A percentile compares a stretch with the other conserved stretches of the same genome.
Conservation (phyloP, 148 eudicot genomes). For the Polygonum maritimum region DNA sequence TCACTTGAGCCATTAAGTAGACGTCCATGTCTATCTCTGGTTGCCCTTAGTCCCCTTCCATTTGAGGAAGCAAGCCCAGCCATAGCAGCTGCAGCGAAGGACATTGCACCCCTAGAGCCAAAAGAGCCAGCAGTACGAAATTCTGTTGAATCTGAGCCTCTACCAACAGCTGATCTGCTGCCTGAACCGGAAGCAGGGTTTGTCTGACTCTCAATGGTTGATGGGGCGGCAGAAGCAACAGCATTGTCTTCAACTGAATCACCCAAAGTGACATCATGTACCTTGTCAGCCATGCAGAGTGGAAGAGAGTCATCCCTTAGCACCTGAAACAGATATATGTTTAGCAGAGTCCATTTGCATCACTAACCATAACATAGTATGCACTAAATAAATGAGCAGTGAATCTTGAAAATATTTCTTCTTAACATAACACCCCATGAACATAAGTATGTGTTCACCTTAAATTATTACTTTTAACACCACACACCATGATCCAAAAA, state of each 20-base stretch:
- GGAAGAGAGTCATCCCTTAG: slow-evolving; percentile 69
- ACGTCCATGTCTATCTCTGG: slow-evolving; percentile 70
- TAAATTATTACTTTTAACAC: not conserved
- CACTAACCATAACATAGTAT: not conserved
- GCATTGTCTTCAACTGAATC: slow-evolving; percentile 59
- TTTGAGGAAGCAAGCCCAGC: slow-evolving; percentile 86
- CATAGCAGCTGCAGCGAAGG: slow-evolving; percentile 99
- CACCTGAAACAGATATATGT: slow-evolving; percentile 34
- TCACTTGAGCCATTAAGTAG: slow-evolving; percentile 47
- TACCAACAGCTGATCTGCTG: slow-evolving; percentile 48
- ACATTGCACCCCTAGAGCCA: slow-evolving; percentile 96
- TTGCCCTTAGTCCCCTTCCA: slow-evolving; percentile 68
- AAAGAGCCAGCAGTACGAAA: slow-evolving; percentile 60
- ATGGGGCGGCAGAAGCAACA: slow-evolving; percentile 22
- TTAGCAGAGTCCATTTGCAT: not conserved
- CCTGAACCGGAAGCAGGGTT: slow-evolving; percentile 67
- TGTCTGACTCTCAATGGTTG: slow-evolving; percentile 49
- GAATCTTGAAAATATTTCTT: not conserved
- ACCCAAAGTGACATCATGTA: slow-evolving; percentile 87
- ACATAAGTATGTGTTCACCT: not conserved
- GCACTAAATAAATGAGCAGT: not conserved
- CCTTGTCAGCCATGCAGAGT: slow-evolving; percentile 68
- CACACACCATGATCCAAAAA: not conserved
- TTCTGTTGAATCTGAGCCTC: slow-evolving; percentile 52
- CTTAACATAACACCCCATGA: not conserved